A percentile compares a stretch with the other conserved stretches of the same genome.
Conservation (phyloP, 2,329 filamentous ascomycete genomes). For the Microdochium paspali region DNA sequence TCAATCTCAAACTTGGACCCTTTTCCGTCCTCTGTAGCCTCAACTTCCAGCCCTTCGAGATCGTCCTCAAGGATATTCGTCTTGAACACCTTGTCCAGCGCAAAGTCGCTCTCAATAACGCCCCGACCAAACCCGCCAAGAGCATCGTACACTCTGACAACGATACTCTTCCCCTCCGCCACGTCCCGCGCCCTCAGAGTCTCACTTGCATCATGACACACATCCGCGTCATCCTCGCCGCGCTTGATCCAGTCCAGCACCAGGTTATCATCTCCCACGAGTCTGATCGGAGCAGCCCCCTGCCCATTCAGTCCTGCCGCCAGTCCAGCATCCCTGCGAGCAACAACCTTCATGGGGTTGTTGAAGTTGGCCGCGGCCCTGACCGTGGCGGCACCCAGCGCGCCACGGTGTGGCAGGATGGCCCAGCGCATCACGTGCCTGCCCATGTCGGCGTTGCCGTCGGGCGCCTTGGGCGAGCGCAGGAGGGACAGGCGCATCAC, state of each 20-base stretch:
- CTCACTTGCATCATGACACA: conserved; percentile 51
- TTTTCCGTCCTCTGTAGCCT: conserved; percentile 31
- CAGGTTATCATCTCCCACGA: conserved; percentile 59
- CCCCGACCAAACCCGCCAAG: conserved; percentile 74
- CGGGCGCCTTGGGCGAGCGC: conserved; percentile 82
- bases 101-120: conserved; percentile 56
- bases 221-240: conserved; percentile 74
- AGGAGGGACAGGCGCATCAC: conserved; percentile 83
- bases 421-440: conserved; percentile 81
- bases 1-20: neutral
- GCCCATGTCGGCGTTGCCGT: conserved; percentile 92
- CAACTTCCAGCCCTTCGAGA: conserved; percentile 55
- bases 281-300: conserved; percentile 42
- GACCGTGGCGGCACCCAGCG: conserved; percentile 63
- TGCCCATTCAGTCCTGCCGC: conserved; percentile 19
- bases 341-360: conserved; percentile 57
- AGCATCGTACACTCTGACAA: conserved; percentile 80
- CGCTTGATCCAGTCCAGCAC: conserved; percentile 88
- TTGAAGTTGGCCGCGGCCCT: conserved; percentile 87
- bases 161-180: conserved; percentile 59
- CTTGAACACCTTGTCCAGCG: conserved; percentile 70
- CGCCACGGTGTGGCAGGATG: conserved; percentile 74
- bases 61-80: conserved; percentile 87
- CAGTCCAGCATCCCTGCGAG: conserved; percentile 4
- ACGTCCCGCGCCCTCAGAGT: conserved; percentile 39